Evolutionary conservation across 129 eudicot species (phyloP).

Genomic region (Scalesia atractyloides): DNA sequence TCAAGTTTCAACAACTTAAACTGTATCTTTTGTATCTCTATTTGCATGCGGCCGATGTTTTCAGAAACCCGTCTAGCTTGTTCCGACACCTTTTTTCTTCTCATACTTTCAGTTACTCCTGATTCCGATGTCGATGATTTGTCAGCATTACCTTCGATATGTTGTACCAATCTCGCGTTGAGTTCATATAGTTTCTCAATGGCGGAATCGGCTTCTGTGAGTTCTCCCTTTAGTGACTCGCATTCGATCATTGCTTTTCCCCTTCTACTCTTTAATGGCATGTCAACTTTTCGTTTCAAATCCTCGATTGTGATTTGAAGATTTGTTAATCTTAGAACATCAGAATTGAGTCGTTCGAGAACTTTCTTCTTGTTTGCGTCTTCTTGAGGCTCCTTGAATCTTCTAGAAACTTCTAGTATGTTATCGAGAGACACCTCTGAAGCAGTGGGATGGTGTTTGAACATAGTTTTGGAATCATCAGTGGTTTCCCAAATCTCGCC

Average conservation of each 20-base stretch:
- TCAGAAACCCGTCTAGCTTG: slow-evolving; percentile 76
- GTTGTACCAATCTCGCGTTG: slow-evolving; percentile 53
- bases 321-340: slow-evolving; percentile 65
- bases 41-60: slow-evolving; percentile 73
- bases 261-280: slow-evolving; percentile 41
- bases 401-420: slow-evolving; percentile 47
- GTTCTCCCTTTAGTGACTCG: slow-evolving; percentile 54
- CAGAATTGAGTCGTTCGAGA: slow-evolving; percentile 74
- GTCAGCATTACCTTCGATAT: slow-evolving; percentile 39
- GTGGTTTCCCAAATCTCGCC: slow-evolving; percentile 68
- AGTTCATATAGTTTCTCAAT: slow-evolving; percentile 59
- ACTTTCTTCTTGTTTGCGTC: slow-evolving; percentile 59
- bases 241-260: slow-evolving; percentile 58
- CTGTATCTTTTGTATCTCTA: slow-evolving; percentile 81
- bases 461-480: slow-evolving; percentile 33
- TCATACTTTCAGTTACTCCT: slow-evolving; percentile 39
- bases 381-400: slow-evolving; percentile 30
- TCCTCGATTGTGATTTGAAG: slow-evolving; percentile 81
- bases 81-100: slow-evolving; percentile 57
- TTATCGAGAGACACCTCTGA: slow-evolving; percentile 34
- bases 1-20: slow-evolving; percentile 65
- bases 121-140: slow-evolving; percentile 19
- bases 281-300: slow-evolving; percentile 61
- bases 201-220: slow-evolving; percentile 65
- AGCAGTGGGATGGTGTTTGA: slow-evolving; percentile 27